Percentiles rank a stretch among this genome's conserved stretches.
phyloP scores from a whole-genome alignment of 2,329 filamentous ascomycete species.

The Verticillium dahliae region DNA sequence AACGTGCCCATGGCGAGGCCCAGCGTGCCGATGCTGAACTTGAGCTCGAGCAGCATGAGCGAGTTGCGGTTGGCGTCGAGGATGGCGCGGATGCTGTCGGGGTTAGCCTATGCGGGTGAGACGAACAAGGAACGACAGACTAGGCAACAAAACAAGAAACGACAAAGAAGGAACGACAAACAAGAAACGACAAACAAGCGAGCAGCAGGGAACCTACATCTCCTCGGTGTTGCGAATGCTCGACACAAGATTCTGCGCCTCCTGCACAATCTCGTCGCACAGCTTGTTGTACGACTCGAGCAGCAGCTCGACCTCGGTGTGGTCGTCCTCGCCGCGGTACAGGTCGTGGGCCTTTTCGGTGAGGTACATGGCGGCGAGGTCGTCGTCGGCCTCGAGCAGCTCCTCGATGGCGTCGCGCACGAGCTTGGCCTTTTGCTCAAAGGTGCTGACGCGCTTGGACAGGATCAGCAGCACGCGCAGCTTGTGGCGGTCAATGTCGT shows the following conservation, averaged over 20 bases:
- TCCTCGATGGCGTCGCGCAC: conserved; percentile 95
- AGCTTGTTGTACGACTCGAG: conserved; percentile 97
- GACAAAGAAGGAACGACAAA: too few species aligned
- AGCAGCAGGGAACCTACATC: conserved; percentile 54
- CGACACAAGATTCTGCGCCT: conserved; percentile 85
- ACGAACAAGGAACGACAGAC: conserved; percentile 20
- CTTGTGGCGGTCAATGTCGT: conserved; percentile 94
- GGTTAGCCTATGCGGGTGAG: neutral
- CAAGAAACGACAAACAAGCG: too few species aligned
- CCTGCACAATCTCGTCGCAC: conserved; percentile 95
- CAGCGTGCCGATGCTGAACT: conserved; percentile 91
- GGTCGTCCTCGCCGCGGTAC: conserved; percentile 71
- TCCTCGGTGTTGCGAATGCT: conserved; percentile 98
- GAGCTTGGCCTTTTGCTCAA: conserved; percentile 92
- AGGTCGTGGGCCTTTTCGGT: conserved; percentile 78
- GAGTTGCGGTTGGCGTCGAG: conserved; percentile 97
- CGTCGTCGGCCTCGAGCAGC: conserved; percentile 90
- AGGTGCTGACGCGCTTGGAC: conserved; percentile 91
- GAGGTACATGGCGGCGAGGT: conserved; percentile 90
- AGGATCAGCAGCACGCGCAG: conserved; percentile 84
- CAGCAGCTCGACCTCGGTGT: conserved; percentile 95
- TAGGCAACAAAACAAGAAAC: too few species aligned
- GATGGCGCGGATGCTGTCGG: conserved; percentile 78
- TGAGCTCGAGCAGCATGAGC: conserved; percentile 94
- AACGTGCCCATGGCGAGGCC: conserved; percentile 94